Conservation (phyloP, 345 rosid species). For the Euclidium syriacum region DNA sequence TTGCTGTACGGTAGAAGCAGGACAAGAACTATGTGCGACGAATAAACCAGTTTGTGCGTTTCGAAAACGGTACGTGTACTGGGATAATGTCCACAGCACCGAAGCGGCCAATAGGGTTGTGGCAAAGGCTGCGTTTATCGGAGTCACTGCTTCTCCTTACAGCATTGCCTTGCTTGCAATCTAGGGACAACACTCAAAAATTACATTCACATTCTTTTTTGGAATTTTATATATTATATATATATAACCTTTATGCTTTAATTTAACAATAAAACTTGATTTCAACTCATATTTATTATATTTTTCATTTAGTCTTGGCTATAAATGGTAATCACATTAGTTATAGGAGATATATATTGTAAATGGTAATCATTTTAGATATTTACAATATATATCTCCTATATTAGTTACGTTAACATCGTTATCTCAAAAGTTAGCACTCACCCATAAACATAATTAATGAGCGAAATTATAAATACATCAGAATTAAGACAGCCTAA, state of each 20-base stretch:
- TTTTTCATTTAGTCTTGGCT: too few relatives aligned
- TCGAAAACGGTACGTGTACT: constrained; percentile 18
- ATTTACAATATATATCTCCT: too few relatives aligned
- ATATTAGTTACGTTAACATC: too few relatives aligned
- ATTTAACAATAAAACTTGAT: neutral
- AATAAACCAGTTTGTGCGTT: constrained; percentile 9
- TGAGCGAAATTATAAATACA: too few relatives aligned
- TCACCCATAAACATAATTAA: too few relatives aligned
- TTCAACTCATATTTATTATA: too few relatives aligned
- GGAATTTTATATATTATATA: neutral
- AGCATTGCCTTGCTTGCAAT: constrained; percentile 3
- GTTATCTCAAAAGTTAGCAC: too few relatives aligned
- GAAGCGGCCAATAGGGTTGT: constrained; percentile 6
- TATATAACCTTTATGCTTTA: neutral
- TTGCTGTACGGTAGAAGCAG: constrained; percentile 27
- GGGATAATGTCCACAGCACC: constrained; percentile 36
- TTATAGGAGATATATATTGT: too few relatives aligned
- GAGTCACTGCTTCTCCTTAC: constrained; percentile 17
- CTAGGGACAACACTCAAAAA: neutral
- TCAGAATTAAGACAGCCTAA: too few relatives aligned
- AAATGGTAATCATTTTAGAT: too few relatives aligned
- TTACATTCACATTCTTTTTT: neutral
- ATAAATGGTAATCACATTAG: too few relatives aligned
- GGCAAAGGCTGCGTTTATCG: constrained; percentile 16
- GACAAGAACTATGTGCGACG: constrained; percentile 21